These are phyloP conservation scores for Serendipita indica DNA, from an alignment of 768 basidiomycete species.

Conservation along the genomic window DNA sequence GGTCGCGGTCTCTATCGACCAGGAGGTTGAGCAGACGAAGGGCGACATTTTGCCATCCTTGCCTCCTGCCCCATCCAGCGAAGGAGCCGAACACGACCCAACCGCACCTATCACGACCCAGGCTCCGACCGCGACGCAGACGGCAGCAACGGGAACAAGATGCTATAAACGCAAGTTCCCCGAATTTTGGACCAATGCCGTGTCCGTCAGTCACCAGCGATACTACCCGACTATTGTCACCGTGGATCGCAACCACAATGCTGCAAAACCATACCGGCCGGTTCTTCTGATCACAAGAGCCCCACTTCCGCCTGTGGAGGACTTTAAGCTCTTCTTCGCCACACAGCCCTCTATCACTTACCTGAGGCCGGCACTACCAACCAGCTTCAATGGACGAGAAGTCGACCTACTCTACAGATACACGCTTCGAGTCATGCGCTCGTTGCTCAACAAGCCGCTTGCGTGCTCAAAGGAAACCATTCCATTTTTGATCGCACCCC, in stretches of 20 bases:
- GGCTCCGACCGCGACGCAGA: neutral
- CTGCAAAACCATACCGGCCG: constrained; percentile 33
- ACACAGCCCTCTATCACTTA: constrained; percentile 31
- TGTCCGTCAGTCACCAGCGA: constrained; percentile 18
- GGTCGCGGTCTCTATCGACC: constrained; percentile 10
- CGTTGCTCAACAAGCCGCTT: constrained; percentile 53
- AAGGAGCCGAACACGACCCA: neutral
- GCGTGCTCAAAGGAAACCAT: constrained; percentile 38
- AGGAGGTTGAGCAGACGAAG: constrained; percentile 15
- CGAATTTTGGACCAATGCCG: constrained; percentile 48
- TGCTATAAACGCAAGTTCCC: constrained; percentile 44
- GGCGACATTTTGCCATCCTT: constrained; percentile 14
- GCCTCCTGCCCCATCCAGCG: constrained; percentile 14
- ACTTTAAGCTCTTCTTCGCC: constrained; percentile 46
- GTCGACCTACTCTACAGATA: constrained; percentile 40
- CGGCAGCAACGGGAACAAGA: constrained; percentile 28
- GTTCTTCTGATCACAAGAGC: constrained; percentile 51
- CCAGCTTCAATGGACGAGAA: constrained; percentile 34
- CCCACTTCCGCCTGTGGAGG: constrained; percentile 43
- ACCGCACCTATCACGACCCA: neutral
- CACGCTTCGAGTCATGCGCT: constrained; percentile 46
- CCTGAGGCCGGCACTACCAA: constrained; percentile 30
- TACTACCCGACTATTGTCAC: constrained; percentile 41
- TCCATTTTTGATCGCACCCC: constrained; percentile 54
- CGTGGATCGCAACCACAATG: constrained; percentile 23